phyloP scores from a whole-genome alignment of 1,284 basidiomycete genomes.

The Ceratorhiza oryzae-sativae region DNA sequence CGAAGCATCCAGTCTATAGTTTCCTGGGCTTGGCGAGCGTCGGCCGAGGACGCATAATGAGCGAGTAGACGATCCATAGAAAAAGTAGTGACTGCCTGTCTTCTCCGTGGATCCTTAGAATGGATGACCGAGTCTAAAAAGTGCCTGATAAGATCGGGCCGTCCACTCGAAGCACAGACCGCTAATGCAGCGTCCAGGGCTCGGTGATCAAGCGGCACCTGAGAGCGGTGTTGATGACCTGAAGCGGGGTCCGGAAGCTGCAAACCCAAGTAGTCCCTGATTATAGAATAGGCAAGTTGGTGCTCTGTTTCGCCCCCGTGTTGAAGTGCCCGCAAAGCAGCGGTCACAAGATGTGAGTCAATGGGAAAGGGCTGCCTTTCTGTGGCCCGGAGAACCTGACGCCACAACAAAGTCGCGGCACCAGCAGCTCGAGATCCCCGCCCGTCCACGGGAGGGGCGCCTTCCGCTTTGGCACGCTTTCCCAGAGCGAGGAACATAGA shows the following conservation, averaged over 20 bases:
- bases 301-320: constrained; percentile 65
- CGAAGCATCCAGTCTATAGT: constrained; percentile 69
- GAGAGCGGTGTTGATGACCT: constrained; percentile 46
- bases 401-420: constrained; percentile 74
- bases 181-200: constrained; percentile 62
- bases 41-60: constrained; percentile 58
- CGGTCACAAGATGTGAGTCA: constrained; percentile 61
- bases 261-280: constrained; percentile 68
- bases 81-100: neutral
- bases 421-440: constrained; percentile 50
- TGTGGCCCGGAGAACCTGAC: constrained; percentile 61
- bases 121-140: neutral
- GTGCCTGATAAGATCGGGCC: constrained; percentile 9
- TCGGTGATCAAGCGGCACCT: constrained; percentile 55
- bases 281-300: constrained; percentile 66
- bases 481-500: constrained; percentile 65
- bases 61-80: constrained; percentile 62
- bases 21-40: constrained; percentile 58
- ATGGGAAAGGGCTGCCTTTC: constrained; percentile 56
- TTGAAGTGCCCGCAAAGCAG: constrained; percentile 61
- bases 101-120: neutral
- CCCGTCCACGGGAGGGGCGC: neutral
- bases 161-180: constrained; percentile 56
- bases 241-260: constrained; percentile 55
- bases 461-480: constrained; percentile 44